Base-by-base conservation (phyloP, 176 grass and related monocot genomes). In the Ensete ventricosum region DNA sequence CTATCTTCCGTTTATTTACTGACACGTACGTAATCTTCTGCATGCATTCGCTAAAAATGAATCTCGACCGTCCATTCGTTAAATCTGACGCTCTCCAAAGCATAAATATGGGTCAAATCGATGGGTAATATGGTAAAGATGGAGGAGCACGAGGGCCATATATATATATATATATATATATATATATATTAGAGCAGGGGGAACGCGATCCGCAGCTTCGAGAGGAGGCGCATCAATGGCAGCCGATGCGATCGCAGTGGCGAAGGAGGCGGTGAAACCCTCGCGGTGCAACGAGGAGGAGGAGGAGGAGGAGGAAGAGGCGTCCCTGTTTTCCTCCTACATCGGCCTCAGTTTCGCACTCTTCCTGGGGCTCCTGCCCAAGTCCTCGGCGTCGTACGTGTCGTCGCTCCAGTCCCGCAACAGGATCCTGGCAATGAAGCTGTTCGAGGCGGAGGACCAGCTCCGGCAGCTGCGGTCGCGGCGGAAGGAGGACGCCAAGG, bases 401-500 rank as follows among this genome's bases (percentile, higher is more conserved):
- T 77, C 88, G 1, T 91, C 82, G 29, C 55, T 91, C 10, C 88
- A 91, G 77, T 91, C 85, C 51, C 85, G 85, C 22, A 80, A 85
- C n/a, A 85, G 92, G 34, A 19, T 99, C 8, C 84, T 99, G 59
- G 88, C 84, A 0, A 5, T 83, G 76, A 92, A 84, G 76, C 80
- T 99, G 13, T 92, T 99, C 14, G 79, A 85, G 76, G 86, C 95
- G 54, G 90, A 99, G 86, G 95, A 99, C 22, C 86, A 87, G 81
- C 86, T 99, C 34, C 81, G 84, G 10, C 88, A 91, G 80, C 73
- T 93, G 2, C 82, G 84, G 14, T 82, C 90, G 19, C 77, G 90
- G 16, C 27, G 94, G 3, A 83, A 81, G 64, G 95, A 93, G 79
- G 95, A 98, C 54, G 88, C 87, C 53, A 85, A 88, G 4, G 94